A percentile compares a stretch with the other conserved stretches of the same genome.
phyloP scores from a whole-genome alignment of 495 filamentous ascomycete species.

The Hypoxylon lienhwacheense region DNA sequence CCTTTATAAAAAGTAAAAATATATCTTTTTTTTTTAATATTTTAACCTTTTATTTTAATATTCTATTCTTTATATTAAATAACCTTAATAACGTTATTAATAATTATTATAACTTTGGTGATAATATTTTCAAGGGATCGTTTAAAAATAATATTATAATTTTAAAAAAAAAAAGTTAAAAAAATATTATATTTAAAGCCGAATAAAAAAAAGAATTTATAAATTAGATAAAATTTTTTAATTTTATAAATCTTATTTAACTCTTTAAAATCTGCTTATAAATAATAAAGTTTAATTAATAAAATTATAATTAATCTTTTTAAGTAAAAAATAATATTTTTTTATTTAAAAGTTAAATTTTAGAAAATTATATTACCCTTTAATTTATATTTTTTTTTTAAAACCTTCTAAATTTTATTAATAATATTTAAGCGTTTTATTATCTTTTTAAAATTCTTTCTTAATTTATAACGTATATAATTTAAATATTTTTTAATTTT shows the following conservation, averaged over 20 bases:
- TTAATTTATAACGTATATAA: background rate
- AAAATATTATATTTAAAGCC: slow-evolving; percentile 3
- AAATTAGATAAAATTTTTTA: no score
- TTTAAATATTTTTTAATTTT: background rate
- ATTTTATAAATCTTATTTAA: slow-evolving; percentile 3
- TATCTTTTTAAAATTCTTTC: background rate
- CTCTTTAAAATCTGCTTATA: slow-evolving; percentile 5
- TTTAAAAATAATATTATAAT: slow-evolving; percentile 2
- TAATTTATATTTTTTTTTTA: slow-evolving; percentile 4
- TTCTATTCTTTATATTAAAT: slow-evolving; percentile 6
- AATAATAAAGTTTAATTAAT: background rate
- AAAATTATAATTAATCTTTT: background rate
- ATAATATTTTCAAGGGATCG: background rate
- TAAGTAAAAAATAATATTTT: background rate
- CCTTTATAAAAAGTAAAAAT: slow-evolving; percentile 2
- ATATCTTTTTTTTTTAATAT: slow-evolving; percentile 2
- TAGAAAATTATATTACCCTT: slow-evolving; percentile 2
- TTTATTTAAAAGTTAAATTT: slow-evolving; percentile 6
- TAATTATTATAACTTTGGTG: background rate
- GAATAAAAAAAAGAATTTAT: slow-evolving; percentile 2
- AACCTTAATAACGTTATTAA: background rate
- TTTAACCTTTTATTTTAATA: no score
- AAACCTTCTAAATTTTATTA: background rate
- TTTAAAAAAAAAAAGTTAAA: slow-evolving; percentile 6
- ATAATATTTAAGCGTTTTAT: background rate